These are phyloP conservation scores for Calonectria hongkongensis DNA, from an alignment of 2,329 filamentous ascomycete species.

Conservation along the genomic window DNA sequence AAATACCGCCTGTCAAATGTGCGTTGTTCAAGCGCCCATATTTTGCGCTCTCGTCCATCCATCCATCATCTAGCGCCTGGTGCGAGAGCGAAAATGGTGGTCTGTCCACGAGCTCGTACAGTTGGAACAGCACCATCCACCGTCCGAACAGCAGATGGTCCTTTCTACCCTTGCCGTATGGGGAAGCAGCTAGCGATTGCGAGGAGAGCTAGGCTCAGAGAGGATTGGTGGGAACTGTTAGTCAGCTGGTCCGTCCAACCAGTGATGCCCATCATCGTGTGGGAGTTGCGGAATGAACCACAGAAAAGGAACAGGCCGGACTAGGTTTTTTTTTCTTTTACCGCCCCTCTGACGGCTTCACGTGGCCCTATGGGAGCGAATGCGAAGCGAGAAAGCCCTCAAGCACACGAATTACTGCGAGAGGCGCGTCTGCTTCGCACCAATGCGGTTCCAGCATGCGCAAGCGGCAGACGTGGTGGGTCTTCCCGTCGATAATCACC, in stretches of 20 bases:
- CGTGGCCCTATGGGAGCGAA: conserved; percentile 16
- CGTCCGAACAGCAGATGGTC: conserved; percentile 7
- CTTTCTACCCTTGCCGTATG: conserved; percentile 9
- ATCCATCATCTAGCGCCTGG: background rate
- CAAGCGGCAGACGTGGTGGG: conserved; percentile 22
- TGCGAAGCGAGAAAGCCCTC: conserved; percentile 1
- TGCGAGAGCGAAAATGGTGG: conserved; percentile 1
- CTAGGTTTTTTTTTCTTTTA: background rate
- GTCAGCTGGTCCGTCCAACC: conserved; percentile 19
- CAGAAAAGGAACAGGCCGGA: background rate
- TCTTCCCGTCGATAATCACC: conserved; percentile 20
- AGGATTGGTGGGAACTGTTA: conserved; percentile 1
- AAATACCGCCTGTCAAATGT: too few species aligned
- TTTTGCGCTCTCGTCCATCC: conserved; percentile 1
- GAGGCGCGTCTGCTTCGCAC: background rate
- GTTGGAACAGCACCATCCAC: background rate
- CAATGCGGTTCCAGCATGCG: conserved; percentile 13
- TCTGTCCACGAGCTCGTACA: background rate
- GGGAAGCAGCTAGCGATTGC: conserved; percentile 27
- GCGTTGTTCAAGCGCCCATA: background rate
- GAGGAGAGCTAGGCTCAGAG: conserved; percentile 16
- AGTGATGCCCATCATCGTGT: conserved; percentile 1
- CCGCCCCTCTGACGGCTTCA: background rate
- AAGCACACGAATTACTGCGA: conserved; percentile 2
- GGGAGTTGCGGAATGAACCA: conserved; percentile 19